Base-by-base conservation (phyloP, 257 asterid species). In the Ligustrum vulgare region DNA sequence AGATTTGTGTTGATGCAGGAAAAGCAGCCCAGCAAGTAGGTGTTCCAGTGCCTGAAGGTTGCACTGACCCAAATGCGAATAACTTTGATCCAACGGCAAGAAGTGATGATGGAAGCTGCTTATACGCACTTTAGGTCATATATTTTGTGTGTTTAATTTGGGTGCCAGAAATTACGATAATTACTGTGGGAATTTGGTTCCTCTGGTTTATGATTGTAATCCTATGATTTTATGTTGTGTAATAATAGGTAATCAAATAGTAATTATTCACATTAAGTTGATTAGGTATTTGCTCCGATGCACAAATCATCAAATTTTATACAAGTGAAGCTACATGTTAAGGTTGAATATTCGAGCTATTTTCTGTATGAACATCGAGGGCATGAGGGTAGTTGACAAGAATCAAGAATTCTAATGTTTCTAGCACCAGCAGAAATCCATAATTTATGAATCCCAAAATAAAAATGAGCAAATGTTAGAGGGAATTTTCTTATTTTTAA, bases 11-110 rank as follows among this genome's bases (percentile, higher is more conserved):
- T 39, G 25, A 62, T 47, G 16, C 87, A 88, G 93, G 93, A 22
- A 18, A 82, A 72, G 92, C 89, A 28, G 90, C 91, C 9, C 87
- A 91, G 71, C 85, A 86, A 76, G 75, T 85, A 10, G 2, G 4
- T 32, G 11, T 89, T 70, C 89, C 92, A n/a, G 88, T 87, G 65
- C 91, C 91, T 0, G 86, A 82, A 74, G 90, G 93, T 13, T 91
- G 93, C 81, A 86, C 94, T 7, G 94, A 91, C 70, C 93, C 84
- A n/a, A 71, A 3, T 6, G 95, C 95, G 1, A 11, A 1, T 0
- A 91, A 86, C 86, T 85, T 76, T 58, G 95, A 89, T 81, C 94
- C 93, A 2, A 85, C 94, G 51, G 88, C 89, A 16, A 88, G 93
- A 76, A 88, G 96, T 58, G 93, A 91, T 71, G 86, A 88, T 80